Evolutionary conservation across 139 green algal genomes (phyloP).

Genomic region (Auxenochlorella pyrenoidosa): DNA sequence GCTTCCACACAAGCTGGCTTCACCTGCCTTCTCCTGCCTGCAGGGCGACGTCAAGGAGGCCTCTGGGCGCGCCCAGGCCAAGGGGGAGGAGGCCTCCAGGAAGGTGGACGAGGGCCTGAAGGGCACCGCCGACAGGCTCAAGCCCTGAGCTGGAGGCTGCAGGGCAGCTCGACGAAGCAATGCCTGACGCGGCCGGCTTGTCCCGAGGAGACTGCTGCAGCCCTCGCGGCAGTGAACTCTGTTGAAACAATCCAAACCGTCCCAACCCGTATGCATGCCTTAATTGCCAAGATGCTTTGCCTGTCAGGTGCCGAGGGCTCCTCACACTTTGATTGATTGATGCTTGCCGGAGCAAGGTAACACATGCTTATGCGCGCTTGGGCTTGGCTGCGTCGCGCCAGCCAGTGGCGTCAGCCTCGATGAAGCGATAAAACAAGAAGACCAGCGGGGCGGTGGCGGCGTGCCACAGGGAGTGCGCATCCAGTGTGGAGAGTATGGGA

Average conservation of each 20-base stretch:
- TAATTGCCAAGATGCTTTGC: too few species aligned
- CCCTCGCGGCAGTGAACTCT: too few species aligned
- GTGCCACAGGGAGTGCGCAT: slow-evolving; percentile 91
- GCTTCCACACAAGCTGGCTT: neutral
- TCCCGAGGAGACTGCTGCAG: too few species aligned
- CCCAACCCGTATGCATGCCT: neutral
- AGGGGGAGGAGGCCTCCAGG: neutral
- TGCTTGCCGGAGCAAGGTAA: neutral
- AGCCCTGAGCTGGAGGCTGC: slow-evolving; percentile 3
- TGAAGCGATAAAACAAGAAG: slow-evolving; percentile 81
- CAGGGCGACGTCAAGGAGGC: slow-evolving; percentile 11
- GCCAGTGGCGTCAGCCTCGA: neutral
- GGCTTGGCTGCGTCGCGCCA: neutral
- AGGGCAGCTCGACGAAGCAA: too few species aligned
- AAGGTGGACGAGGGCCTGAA: neutral
- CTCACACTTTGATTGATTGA: neutral
- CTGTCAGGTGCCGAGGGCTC: neutral
- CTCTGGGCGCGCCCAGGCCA: neutral
- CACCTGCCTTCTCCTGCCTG: neutral
- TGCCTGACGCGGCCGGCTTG: too few species aligned
- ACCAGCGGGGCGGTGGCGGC: slow-evolving; percentile 74
- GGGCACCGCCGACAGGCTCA: slow-evolving; percentile 27
- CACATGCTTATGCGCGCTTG: neutral
- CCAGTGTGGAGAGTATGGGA: slow-evolving; percentile 69
- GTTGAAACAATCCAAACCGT: too few species aligned